Evolutionary conservation across 1,139 yeast species (phyloP), one percentile per base, ranked within the genome.

Genomic region (Pichia terricola): DNA sequence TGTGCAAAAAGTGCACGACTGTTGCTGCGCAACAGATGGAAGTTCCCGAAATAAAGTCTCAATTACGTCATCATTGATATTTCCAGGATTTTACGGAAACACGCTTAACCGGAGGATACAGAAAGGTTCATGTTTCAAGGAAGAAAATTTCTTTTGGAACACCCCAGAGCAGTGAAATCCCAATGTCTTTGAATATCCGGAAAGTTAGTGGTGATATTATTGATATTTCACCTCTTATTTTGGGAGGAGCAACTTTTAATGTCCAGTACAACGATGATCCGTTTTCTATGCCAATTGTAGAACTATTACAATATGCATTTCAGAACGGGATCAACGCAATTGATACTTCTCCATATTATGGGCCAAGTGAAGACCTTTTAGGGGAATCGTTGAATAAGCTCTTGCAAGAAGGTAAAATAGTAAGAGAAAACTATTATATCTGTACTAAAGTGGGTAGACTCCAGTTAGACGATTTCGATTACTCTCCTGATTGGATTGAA

Each of bases 321-420:
- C 64, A 67, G 26, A 61, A 69, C 28, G 96, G 96, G 0, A 67
- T 86, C 48, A 73, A 73, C 42, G 94, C 95, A 2, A 67, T 89
- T 37, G 97, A 91, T 59, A 87, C 96, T 0, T 83, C 95, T 0
- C 95, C 96, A 2, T 89, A 86, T 63, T 89, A 89, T 58, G 97
- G 96, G 0, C 88, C 88, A 0, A 84, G 95, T 4, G 97, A 89
- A 58, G 70, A 65, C 33, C 58, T 88, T 28, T 62, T 86, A 4
- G 97, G 97, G 1, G 52, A 68, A 8, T 91, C 89, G 0, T 64
- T 89, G 50, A 55, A 59, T 28, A 51, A 67, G 8, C 56, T 79
- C 35, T 53, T 57, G 5, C 54, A 56, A 3, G 71, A 73, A 38
- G 68, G 71, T 58, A 49, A 53, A 28, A 45, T 59, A 57, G 69